Conservation (phyloP, 169 alveolate genomes). For the Nephromyces sp. region DNA sequence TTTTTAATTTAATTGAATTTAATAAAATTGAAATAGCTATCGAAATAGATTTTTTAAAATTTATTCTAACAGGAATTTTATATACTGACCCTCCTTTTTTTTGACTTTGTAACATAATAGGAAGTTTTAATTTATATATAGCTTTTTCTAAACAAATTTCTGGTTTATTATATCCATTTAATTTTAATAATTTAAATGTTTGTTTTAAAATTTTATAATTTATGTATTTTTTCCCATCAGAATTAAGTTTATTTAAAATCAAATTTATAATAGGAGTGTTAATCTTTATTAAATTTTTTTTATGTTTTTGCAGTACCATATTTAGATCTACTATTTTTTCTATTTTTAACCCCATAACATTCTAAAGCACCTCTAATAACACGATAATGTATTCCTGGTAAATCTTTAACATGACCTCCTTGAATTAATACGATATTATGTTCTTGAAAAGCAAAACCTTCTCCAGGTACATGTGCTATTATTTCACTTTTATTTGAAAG, state of each 20-base stretch:
- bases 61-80: constrained; percentile 8
- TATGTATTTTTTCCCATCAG: constrained; percentile 1
- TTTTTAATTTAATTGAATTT: neutral
- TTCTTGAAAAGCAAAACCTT: constrained; percentile 28
- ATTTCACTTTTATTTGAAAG: constrained; percentile 30
- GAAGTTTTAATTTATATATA: constrained; percentile 18
- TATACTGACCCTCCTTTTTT: neutral
- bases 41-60: neutral
- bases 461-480: constrained; percentile 42
- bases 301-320: constrained; percentile 33
- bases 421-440: constrained; percentile 34
- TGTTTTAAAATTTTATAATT: neutral
- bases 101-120: constrained; percentile 17
- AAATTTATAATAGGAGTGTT: constrained; percentile 1
- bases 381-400: constrained; percentile 35
- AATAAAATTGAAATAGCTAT: neutral
- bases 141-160: constrained; percentile 1
- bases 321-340: constrained; percentile 42
- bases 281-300: constrained; percentile 4
- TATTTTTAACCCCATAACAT: constrained; percentile 5
- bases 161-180: neutral
- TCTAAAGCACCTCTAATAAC: constrained; percentile 36
- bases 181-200: constrained; percentile 8
- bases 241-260: constrained; percentile 3
- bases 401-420: constrained; percentile 28